These are phyloP conservation scores for Ocimum tenuiflorum DNA, from an alignment of 257 asterid genomes.

Conservation along the genomic window DNA sequence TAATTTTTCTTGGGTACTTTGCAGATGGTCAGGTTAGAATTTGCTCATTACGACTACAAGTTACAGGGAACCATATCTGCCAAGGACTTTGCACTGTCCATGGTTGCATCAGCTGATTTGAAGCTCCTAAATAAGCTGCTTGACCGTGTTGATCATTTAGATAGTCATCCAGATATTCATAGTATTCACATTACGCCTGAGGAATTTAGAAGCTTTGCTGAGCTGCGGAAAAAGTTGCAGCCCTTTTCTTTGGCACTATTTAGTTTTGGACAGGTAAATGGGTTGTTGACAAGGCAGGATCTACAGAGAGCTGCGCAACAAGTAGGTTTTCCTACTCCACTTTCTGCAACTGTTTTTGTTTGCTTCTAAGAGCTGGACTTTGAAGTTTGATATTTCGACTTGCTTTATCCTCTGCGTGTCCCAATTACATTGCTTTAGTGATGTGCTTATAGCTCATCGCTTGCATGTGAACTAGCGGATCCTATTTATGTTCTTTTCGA, in stretches of 20 bases:
- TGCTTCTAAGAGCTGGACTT: not conserved
- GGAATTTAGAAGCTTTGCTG: constrained; percentile 68
- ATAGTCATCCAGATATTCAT: constrained; percentile 40
- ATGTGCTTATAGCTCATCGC: not conserved
- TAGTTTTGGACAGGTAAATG: constrained; percentile 69
- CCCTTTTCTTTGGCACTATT: constrained; percentile 76
- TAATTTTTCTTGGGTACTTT: not conserved
- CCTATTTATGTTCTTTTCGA: not conserved
- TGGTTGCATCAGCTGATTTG: constrained; percentile 90
- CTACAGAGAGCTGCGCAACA: constrained; percentile 81
- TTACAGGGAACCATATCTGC: constrained; percentile 70
- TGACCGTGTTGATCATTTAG: constrained; percentile 57
- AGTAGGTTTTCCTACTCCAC: constrained; percentile 31
- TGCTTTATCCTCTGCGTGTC: not conserved
- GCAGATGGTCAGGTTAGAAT: constrained; percentile 74
- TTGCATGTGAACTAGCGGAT: not conserved
- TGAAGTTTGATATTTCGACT: not conserved
- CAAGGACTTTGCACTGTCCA: constrained; percentile 78
- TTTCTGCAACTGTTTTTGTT: not conserved
- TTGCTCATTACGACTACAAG: constrained; percentile 77
- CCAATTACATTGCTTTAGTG: not conserved
- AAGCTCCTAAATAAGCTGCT: constrained; percentile 61
- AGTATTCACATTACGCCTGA: constrained; percentile 49
- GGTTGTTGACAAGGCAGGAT: constrained; percentile 59
- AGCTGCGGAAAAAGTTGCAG: constrained; percentile 59